Evolutionary conservation across 495 filamentous ascomycete species (phyloP).

Genomic region (Podospora pseudoanserina): DNA sequence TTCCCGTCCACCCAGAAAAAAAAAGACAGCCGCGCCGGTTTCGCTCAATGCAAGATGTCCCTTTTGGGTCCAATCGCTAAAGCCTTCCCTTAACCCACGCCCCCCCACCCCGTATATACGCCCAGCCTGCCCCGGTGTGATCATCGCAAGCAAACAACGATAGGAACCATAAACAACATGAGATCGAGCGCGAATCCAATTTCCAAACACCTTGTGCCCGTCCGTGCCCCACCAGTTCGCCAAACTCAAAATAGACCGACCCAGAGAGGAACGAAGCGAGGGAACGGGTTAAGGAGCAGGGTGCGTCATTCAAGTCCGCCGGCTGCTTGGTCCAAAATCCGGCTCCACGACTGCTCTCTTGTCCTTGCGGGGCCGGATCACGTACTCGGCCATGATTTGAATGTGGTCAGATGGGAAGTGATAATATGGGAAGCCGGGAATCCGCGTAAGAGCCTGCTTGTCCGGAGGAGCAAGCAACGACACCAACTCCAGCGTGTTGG

Average conservation of each 20-base stretch:
- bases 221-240: not conserved
- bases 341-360: slow-evolving; percentile 54
- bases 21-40: not conserved
- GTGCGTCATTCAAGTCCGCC: slow-evolving; percentile 8
- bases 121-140: slow-evolving; percentile 1
- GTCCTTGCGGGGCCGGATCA: slow-evolving; percentile 82
- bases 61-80: not conserved
- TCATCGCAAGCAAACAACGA: not conserved
- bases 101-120: not conserved
- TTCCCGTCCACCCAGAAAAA: not conserved
- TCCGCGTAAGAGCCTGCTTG: slow-evolving; percentile 78
- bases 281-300: not conserved
- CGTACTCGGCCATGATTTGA: slow-evolving; percentile 86
- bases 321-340: slow-evolving; percentile 33
- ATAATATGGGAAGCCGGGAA: slow-evolving; percentile 94
- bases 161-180: slow-evolving; percentile 2
- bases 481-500: slow-evolving; percentile 82
- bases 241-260: not conserved
- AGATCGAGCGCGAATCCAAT: not conserved
- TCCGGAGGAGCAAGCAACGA: slow-evolving; percentile 88
- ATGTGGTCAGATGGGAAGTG: slow-evolving; percentile 98
- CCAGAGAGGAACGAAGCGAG: not conserved
- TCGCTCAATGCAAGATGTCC: not conserved
- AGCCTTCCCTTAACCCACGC: not conserved
- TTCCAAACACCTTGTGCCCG: not conserved